Conservation (phyloP, 148 eudicot genomes). For the Arbutus unedo region DNA sequence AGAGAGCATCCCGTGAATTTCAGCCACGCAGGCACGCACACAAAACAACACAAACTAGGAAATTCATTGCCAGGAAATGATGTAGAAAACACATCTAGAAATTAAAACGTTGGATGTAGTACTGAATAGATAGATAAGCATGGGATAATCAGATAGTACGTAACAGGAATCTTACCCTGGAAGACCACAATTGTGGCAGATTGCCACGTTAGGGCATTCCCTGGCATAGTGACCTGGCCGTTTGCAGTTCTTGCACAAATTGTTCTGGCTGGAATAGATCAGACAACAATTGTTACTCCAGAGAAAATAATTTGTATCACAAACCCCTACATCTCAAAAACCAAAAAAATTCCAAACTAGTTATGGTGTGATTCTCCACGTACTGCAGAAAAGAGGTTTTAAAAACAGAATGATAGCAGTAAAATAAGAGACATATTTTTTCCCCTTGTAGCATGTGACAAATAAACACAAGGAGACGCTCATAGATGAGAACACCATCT, state of each 20-base stretch:
- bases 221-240: conserved; percentile 80
- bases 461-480: background rate
- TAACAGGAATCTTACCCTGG: conserved; percentile 58
- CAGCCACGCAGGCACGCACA: background rate
- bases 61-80: background rate
- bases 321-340: background rate
- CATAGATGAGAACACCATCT: background rate
- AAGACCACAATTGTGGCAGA: conserved; percentile 84
- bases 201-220: conserved; percentile 80
- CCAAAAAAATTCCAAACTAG: background rate
- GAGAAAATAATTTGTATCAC: background rate
- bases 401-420: background rate
- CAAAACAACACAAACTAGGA: background rate
- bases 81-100: background rate
- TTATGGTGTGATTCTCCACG: conserved; percentile 3
- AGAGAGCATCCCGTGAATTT: background rate
- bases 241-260: conserved; percentile 81
- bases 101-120: background rate
- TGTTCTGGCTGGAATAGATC: conserved; percentile 45
- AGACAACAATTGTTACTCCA: conserved; percentile 12
- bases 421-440: background rate
- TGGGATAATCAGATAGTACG: background rate
- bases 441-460: background rate
- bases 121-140: background rate
- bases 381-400: conserved; percentile 2